A percentile compares a stretch with the other conserved stretches of the same genome.
Evolutionary conservation across 2,329 filamentous ascomycete genomes (phyloP).

Genomic region (Aspergillus aculeatinus): DNA sequence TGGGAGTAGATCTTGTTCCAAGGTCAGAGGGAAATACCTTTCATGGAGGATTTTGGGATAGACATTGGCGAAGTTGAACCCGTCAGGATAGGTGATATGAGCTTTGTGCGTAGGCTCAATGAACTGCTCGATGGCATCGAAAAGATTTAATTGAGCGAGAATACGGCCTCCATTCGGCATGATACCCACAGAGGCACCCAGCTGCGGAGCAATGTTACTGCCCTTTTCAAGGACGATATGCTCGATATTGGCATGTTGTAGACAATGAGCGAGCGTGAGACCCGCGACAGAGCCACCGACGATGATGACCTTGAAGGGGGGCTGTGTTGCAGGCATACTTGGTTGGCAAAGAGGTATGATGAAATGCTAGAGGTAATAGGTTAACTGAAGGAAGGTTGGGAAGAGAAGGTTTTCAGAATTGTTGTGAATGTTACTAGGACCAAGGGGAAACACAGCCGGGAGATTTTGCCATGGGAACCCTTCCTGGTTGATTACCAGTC

Average conservation of each 20-base stretch:
- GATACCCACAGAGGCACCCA: slow-evolving; percentile 21
- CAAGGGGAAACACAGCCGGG: background rate
- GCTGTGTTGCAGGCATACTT: background rate
- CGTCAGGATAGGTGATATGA: slow-evolving; percentile 14
- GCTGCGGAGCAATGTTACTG: slow-evolving; percentile 12
- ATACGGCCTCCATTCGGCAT: slow-evolving; percentile 22
- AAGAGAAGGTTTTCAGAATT: background rate
- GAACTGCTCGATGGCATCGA: slow-evolving; percentile 13
- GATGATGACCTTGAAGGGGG: slow-evolving; percentile 42
- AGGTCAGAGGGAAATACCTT: slow-evolving; percentile 4
- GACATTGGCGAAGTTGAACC: slow-evolving; percentile 5
- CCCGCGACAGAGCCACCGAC: slow-evolving; percentile 53
- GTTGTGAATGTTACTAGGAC: background rate
- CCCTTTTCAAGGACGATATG: slow-evolving; percentile 45
- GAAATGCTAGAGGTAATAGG: background rate
- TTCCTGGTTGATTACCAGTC: background rate
- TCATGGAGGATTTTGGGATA: slow-evolving; percentile 13
- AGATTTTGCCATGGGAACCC: background rate
- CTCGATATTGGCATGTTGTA: slow-evolving; percentile 48
- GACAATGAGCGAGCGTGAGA: slow-evolving; percentile 46
- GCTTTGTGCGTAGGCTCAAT: slow-evolving; percentile 17
- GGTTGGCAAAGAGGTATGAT: background rate
- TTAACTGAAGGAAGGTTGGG: background rate
- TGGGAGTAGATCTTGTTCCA: no score
- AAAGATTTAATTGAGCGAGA: slow-evolving; percentile 18